Evolutionary conservation across 2,329 filamentous ascomycete genomes (phyloP).

Genomic region (Emydomyces testavorans): DNA sequence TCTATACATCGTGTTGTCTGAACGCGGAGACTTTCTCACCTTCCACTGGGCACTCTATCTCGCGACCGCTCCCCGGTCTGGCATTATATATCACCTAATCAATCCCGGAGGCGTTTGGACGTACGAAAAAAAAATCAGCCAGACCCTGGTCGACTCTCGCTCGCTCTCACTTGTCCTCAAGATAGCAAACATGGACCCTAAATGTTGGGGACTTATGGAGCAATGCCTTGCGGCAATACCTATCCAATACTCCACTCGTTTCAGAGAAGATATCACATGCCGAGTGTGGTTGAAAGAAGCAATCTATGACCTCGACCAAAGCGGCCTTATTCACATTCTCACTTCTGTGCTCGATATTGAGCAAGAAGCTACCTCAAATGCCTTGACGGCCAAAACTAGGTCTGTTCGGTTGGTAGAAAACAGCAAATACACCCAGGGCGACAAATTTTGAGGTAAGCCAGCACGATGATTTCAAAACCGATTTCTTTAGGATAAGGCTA

Average conservation of each 20-base stretch:
- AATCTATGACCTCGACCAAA: slow-evolving; percentile 18
- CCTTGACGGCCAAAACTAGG: neutral
- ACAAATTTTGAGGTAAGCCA: neutral
- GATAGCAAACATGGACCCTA: slow-evolving; percentile 17
- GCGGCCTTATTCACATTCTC: slow-evolving; percentile 19
- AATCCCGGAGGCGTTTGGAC: slow-evolving; percentile 16
- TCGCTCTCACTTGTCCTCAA: slow-evolving; percentile 16
- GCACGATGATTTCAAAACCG: neutral
- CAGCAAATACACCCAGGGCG: neutral
- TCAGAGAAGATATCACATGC: slow-evolving; percentile 17
- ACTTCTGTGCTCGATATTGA: slow-evolving; percentile 16
- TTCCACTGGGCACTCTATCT: slow-evolving; percentile 23
- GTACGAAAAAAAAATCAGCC: slow-evolving; percentile 14
- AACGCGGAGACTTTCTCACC: slow-evolving; percentile 14
- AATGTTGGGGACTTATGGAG: slow-evolving; percentile 16
- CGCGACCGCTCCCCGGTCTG: slow-evolving; percentile 11
- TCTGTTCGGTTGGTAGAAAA: neutral
- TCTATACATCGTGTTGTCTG: slow-evolving; percentile 20
- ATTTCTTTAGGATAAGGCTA: neutral
- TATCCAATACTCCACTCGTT: slow-evolving; percentile 18
- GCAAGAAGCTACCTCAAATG: slow-evolving; percentile 13
- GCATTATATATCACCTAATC: slow-evolving; percentile 18
- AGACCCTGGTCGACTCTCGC: slow-evolving; percentile 7
- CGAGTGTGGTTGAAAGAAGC: slow-evolving; percentile 22
- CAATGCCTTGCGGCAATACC: slow-evolving; percentile 17